A percentile compares a stretch with the other conserved stretches of the same genome.
Conservation (phyloP, 305 asterid genomes). For the Caryopteris hybrid region DNA sequence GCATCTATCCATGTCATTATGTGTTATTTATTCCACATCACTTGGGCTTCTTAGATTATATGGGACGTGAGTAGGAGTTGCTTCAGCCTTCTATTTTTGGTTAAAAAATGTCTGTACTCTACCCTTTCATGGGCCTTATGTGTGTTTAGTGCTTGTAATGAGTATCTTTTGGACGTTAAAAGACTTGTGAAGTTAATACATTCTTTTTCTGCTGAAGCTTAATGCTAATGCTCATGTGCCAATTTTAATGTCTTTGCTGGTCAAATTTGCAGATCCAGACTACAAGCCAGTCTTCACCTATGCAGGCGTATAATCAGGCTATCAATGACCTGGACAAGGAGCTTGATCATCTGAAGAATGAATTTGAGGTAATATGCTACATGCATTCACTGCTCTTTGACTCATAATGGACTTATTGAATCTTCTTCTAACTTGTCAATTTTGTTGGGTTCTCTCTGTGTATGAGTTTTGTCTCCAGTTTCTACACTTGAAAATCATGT, state of each 20-base stretch:
- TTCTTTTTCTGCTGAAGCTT: neutral
- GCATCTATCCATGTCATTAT: neutral
- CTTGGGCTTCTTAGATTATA: no score
- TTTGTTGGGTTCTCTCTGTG: neutral
- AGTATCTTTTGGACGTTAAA: neutral
- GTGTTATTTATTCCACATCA: no score
- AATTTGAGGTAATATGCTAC: conserved; percentile 63
- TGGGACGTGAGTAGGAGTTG: no score
- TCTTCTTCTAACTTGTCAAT: neutral
- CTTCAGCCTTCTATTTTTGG: no score
- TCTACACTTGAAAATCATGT: no score
- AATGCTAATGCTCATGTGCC: neutral
- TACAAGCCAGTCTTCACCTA: conserved; percentile 92
- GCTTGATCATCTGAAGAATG: conserved; percentile 79
- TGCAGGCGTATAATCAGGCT: conserved; percentile 98
- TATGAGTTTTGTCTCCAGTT: no score
- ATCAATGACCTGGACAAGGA: conserved; percentile 93
- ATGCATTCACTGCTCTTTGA: neutral
- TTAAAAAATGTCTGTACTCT: neutral
- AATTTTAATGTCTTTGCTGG: neutral
- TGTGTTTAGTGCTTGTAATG: neutral
- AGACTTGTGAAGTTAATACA: neutral
- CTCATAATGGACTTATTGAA: neutral
- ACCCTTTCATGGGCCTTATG: no score
- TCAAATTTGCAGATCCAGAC: conserved; percentile 72